Evolutionary conservation across 345 rosid genomes (phyloP).

Genomic region (Ceriops decandra): DNA sequence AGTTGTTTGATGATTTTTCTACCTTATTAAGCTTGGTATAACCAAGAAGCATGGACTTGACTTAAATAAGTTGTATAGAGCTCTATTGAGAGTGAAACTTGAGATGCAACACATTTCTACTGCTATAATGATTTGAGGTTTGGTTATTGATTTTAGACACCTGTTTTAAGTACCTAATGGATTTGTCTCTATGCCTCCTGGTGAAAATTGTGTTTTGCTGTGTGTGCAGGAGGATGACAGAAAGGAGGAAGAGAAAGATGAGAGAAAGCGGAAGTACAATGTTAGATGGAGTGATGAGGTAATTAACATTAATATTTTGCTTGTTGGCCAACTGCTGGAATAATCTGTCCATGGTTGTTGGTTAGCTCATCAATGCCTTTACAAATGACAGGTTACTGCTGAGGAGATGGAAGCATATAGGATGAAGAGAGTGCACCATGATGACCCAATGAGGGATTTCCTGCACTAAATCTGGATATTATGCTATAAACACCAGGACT

Average conservation of each 20-base stretch:
- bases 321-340: background rate
- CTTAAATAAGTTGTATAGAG: too few species aligned
- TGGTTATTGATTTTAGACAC: background rate
- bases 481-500: background rate
- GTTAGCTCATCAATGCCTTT: too few species aligned
- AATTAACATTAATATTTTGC: conserved; percentile 2
- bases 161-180: background rate
- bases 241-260: conserved; percentile 49
- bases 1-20: too few species aligned
- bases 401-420: conserved; percentile 79
- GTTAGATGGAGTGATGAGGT: conserved; percentile 53
- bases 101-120: too few species aligned
- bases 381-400: conserved; percentile 47
- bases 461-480: conserved; percentile 16
- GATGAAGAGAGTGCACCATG: conserved; percentile 45
- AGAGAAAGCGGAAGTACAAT: conserved; percentile 54
- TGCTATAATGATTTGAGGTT: background rate
- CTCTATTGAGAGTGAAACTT: too few species aligned
- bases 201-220: background rate
- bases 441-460: conserved; percentile 58
- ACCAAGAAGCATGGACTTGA: too few species aligned
- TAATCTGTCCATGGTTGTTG: background rate
- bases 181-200: background rate
- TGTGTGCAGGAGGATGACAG: conserved; percentile 45
- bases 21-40: too few species aligned